Conservation (phyloP, 2,329 filamentous ascomycete genomes). For the Colletotrichum sp. region DNA sequence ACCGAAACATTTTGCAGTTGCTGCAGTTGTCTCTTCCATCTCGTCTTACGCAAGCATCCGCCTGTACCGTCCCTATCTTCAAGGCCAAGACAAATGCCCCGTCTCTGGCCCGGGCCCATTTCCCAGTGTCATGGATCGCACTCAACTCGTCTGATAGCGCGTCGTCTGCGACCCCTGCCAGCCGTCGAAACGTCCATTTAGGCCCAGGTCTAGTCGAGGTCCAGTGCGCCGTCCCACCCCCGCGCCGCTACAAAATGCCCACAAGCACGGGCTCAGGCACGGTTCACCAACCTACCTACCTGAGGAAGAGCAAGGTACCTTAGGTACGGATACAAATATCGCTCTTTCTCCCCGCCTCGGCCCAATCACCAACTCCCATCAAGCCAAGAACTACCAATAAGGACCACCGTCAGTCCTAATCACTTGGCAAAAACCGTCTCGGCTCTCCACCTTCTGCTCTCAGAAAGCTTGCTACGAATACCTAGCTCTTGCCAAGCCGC, state of each 20-base stretch:
- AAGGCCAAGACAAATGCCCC: not conserved
- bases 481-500: constrained; percentile 12
- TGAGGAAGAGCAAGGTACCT: not conserved
- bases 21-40: not conserved
- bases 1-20: not conserved
- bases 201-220: not conserved
- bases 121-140: not conserved
- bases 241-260: constrained; percentile 1
- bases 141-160: not conserved
- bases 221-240: constrained; percentile 10
- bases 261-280: not conserved
- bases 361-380: not conserved
- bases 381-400: not conserved
- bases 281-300: not conserved
- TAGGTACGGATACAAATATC: not conserved
- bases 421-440: constrained; percentile 3
- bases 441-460: constrained; percentile 19
- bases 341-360: not conserved
- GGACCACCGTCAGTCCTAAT: not conserved
- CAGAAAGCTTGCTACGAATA: not conserved
- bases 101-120: not conserved
- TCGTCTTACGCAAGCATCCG: not conserved
- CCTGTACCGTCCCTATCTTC: not conserved
- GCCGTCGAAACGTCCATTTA: not conserved
- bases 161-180: not conserved